phyloP scores from a whole-genome alignment of 2,329 filamentous ascomycete species.

The Thielaviopsis ethacetica region DNA sequence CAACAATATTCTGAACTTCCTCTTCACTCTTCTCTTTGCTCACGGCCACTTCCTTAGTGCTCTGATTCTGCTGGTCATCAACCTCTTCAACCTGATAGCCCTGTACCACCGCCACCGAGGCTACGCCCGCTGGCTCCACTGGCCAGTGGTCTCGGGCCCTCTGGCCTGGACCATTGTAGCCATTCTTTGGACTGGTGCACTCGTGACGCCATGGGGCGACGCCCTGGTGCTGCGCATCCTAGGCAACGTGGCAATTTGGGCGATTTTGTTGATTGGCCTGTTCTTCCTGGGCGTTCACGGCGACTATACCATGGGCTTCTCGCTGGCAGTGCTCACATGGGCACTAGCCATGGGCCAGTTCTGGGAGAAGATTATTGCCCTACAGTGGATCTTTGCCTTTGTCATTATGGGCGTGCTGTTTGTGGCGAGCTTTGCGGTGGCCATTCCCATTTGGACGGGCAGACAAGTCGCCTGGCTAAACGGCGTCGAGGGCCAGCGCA shows the following conservation, averaged over 20 bases:
- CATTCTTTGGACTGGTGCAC: conserved; percentile 78
- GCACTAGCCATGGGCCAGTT: conserved; percentile 68
- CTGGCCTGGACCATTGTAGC: conserved; percentile 73
- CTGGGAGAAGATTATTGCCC: conserved; percentile 51
- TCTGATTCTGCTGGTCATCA: conserved; percentile 59
- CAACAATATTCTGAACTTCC: conserved; percentile 70
- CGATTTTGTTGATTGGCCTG: conserved; percentile 56
- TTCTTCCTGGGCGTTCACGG: conserved; percentile 63
- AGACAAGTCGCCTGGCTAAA: conserved; percentile 28
- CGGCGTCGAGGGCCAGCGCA: conserved; percentile 22
- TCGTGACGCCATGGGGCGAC: conserved; percentile 55
- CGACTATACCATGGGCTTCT: conserved; percentile 65
- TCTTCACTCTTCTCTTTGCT: conserved; percentile 71
- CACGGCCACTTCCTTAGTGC: conserved; percentile 58
- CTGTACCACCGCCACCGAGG: conserved; percentile 69
- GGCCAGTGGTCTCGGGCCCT: conserved; percentile 58
- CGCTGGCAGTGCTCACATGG: conserved; percentile 54
- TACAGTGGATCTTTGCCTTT: conserved; percentile 91
- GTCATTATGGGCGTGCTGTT: conserved; percentile 64
- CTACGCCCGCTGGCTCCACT: conserved; percentile 53
- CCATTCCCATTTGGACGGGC: conserved; percentile 46
- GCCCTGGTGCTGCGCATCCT: conserved; percentile 57
- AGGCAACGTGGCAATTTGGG: conserved; percentile 80
- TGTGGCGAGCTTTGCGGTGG: conserved; percentile 47
- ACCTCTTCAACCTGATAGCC: conserved; percentile 64